Evolutionary conservation across 306 rosid species (phyloP).

Genomic region (Vigna angularis): DNA sequence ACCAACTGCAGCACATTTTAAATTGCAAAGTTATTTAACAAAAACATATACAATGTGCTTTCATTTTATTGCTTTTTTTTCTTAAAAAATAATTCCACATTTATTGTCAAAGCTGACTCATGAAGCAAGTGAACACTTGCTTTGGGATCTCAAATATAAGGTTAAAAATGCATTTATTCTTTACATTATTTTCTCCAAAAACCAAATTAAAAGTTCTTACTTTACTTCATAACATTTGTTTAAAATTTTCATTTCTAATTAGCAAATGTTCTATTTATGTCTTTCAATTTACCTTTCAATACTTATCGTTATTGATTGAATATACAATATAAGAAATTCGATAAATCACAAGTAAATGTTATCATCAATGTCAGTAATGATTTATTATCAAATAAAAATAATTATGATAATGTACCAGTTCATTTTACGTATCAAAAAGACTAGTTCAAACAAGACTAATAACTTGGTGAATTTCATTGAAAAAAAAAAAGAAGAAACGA

Average conservation of each 20-base stretch:
- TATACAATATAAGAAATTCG: neutral
- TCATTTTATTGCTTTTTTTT: neutral
- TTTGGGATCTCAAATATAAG: neutral
- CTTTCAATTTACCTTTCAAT: neutral
- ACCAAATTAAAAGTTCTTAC: neutral
- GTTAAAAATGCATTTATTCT: neutral
- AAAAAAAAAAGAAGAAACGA: too few species aligned
- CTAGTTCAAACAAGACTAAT: too few species aligned
- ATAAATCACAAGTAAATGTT: too few species aligned
- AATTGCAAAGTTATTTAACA: neutral
- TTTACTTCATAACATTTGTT: too few species aligned
- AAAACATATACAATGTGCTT: too few species aligned
- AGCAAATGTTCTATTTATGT: neutral
- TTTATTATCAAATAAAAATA: too few species aligned
- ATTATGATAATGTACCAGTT: too few species aligned
- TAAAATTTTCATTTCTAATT: too few species aligned
- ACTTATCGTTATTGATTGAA: neutral
- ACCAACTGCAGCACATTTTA: neutral
- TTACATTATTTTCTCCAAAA: neutral
- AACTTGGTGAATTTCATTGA: too few species aligned
- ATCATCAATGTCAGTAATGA: too few species aligned
- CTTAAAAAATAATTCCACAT: neutral
- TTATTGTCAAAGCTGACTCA: neutral
- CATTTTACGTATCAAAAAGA: too few species aligned
- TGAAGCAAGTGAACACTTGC: neutral